phyloP scores from a whole-genome alignment of 192 early-diverging fungal species.

The Piromyces finnis region DNA sequence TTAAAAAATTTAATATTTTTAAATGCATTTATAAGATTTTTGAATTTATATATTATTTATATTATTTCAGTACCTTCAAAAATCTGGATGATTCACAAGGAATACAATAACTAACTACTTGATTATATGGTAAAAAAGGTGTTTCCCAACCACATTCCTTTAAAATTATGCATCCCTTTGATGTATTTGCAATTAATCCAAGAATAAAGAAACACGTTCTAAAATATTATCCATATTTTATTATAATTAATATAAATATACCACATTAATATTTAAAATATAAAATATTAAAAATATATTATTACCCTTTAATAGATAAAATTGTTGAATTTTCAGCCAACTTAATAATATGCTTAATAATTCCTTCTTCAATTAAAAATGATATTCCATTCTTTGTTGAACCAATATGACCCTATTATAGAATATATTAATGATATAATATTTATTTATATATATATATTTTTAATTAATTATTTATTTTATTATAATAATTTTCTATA shows the following conservation, averaged over 20 bases:
- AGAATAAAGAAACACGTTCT: background rate
- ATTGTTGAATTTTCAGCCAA: background rate
- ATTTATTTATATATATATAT: too few relatives aligned
- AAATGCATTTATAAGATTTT: too few relatives aligned
- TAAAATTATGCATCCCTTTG: background rate
- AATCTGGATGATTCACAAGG: background rate
- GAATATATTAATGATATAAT: too few relatives aligned
- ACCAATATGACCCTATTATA: background rate
- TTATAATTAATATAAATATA: too few relatives aligned
- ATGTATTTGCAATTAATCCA: background rate
- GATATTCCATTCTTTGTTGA: background rate
- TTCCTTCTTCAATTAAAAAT: background rate
- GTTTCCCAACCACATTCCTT: background rate
- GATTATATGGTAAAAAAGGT: background rate
- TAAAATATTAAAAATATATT: too few relatives aligned
- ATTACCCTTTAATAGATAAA: background rate
- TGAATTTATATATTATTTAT: too few relatives aligned
- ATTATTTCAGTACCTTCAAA: background rate
- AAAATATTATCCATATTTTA: too few relatives aligned
- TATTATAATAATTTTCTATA: too few relatives aligned
- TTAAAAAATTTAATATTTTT: too few relatives aligned
- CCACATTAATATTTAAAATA: too few relatives aligned
- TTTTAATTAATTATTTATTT: too few relatives aligned
- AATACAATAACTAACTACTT: background rate
- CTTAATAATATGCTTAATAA: background rate